Conservation (phyloP, 2,329 filamentous ascomycete genomes). For the Claviceps monticola region DNA sequence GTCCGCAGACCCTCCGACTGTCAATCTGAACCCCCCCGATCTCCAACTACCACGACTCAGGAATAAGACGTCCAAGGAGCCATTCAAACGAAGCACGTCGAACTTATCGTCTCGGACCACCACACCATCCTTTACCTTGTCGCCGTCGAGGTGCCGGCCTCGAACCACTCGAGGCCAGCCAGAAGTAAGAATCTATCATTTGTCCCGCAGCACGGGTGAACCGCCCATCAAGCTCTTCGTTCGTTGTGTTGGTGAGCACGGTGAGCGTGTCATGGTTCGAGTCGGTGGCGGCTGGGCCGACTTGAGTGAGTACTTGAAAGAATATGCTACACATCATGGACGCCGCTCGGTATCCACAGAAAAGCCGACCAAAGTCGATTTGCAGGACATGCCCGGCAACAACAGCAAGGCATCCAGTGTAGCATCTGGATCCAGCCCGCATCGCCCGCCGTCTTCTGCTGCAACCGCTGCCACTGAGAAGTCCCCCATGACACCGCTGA, state of each 20-base stretch:
- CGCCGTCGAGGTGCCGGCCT: constrained; percentile 44
- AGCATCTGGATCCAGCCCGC: constrained; percentile 25
- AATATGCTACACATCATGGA: constrained; percentile 86
- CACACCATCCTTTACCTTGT: constrained; percentile 56
- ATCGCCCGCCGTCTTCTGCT: constrained; percentile 25
- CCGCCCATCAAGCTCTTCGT: constrained; percentile 92
- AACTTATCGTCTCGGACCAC: constrained; percentile 42
- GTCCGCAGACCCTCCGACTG: constrained; percentile 35
- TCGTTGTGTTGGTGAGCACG: constrained; percentile 75
- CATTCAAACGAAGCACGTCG: constrained; percentile 33
- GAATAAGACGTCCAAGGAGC: constrained; percentile 28
- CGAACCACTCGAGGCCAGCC: constrained; percentile 40
- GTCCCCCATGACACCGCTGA: constrained; percentile 33
- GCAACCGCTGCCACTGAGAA: constrained; percentile 16
- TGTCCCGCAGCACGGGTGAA: constrained; percentile 70
- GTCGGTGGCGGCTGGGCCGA: constrained; percentile 98
- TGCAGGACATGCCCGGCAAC: constrained; percentile 34
- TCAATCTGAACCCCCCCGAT: constrained; percentile 46
- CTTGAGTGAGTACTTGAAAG: constrained; percentile 82
- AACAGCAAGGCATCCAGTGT: constrained; percentile 13
- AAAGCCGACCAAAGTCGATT: constrained; percentile 39
- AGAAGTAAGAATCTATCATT: constrained; percentile 84
- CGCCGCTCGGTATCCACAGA: constrained; percentile 41
- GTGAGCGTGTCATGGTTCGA: constrained; percentile 92
- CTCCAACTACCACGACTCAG: constrained; percentile 35